These are phyloP conservation scores for Thraustotheca clavata DNA, from an alignment of 352 stramenopile genomes.

Conservation along the genomic window DNA sequence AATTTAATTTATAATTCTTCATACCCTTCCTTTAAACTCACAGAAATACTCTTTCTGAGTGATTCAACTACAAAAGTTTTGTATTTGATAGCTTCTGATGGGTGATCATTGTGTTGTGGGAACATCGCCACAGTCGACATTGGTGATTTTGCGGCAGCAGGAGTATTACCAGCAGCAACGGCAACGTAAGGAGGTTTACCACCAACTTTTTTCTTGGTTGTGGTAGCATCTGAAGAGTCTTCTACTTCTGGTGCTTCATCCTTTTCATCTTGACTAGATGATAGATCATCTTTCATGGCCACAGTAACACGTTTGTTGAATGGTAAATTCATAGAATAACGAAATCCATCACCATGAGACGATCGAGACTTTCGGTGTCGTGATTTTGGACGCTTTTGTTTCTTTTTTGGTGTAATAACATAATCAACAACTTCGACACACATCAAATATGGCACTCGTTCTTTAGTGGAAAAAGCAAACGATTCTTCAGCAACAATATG, in stretches of 20 bases:
- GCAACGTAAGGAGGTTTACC: not conserved
- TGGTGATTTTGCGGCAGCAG: not conserved
- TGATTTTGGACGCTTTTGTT: not conserved
- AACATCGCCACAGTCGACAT: not conserved
- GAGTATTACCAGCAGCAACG: not conserved
- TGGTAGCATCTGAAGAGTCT: not conserved
- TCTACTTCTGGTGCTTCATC: no score
- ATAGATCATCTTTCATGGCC: conserved; percentile 15
- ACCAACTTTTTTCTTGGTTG: not conserved
- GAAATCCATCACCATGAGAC: conserved; percentile 31
- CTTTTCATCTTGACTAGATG: conserved; percentile 7
- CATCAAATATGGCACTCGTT: conserved; percentile 75
- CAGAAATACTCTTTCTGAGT: conserved; percentile 34
- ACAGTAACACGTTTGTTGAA: conserved; percentile 37
- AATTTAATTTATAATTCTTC: not conserved
- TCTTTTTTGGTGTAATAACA: conserved; percentile 23
- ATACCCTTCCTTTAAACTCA: conserved; percentile 29
- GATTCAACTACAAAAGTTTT: conserved; percentile 19
- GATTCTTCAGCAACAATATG: conserved; percentile 61
- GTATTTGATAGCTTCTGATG: not conserved
- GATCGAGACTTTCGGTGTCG: not conserved
- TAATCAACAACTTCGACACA: conserved; percentile 79
- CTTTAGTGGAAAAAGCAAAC: conserved; percentile 77
- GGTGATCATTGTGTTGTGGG: not conserved
- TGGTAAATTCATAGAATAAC: conserved; percentile 32